A percentile compares a stretch with the other conserved stretches of the same genome.
These are phyloP conservation scores for Candolleomyces eurysporus DNA, from an alignment of 768 basidiomycete genomes.

Conservation along the genomic window DNA sequence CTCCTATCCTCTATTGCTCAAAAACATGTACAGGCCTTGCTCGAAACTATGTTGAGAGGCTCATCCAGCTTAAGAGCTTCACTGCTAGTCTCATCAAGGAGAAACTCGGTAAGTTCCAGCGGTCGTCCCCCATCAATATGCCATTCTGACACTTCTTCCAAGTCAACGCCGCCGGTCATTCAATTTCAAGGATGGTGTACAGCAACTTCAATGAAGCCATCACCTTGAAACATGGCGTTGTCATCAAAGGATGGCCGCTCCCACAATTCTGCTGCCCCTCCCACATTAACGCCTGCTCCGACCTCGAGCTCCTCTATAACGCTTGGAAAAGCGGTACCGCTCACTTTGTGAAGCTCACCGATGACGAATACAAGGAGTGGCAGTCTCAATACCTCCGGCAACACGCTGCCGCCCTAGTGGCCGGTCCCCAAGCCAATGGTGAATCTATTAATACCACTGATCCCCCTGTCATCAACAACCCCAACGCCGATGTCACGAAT, in stretches of 20 bases:
- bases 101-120: not conserved
- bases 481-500: too few species aligned
- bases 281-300: not conserved
- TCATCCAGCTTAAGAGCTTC: not conserved
- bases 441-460: too few species aligned
- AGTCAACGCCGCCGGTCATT: not conserved
- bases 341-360: not conserved
- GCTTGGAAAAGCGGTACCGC: not conserved
- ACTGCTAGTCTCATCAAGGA: not conserved
- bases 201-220: not conserved
- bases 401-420: not conserved
- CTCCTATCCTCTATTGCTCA: not conserved
- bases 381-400: not conserved
- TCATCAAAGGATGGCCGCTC: not conserved
- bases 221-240: not conserved
- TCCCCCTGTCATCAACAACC: too few species aligned
- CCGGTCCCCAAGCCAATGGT: too few species aligned
- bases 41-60: too few species aligned
- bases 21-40: not conserved
- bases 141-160: not conserved
- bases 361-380: not conserved
- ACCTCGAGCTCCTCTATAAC: not conserved
- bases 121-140: not conserved
- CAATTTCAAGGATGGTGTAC: not conserved
- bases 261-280: not conserved